A percentile compares a stretch with the other conserved stretches of the same genome.
Evolutionary conservation across 2,329 filamentous ascomycete species (phyloP).

Genomic region (Elsinoe batatas): DNA sequence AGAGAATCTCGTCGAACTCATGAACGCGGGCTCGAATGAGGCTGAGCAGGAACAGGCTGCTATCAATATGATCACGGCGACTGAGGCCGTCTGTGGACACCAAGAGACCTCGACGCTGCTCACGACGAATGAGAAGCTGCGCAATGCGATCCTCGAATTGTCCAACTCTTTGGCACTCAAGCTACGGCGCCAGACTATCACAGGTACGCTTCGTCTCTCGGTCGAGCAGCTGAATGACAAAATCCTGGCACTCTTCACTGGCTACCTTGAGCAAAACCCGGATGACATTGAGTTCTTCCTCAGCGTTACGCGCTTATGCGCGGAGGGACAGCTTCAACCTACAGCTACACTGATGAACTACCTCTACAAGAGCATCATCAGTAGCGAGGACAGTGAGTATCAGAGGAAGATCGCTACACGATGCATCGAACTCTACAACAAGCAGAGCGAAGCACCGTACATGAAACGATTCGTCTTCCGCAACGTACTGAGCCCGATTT

Average conservation of each 20-base stretch:
- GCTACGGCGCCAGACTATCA: slow-evolving; percentile 58
- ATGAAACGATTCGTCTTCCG: slow-evolving; percentile 89
- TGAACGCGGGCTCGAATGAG: slow-evolving; percentile 34
- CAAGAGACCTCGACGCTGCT: slow-evolving; percentile 58
- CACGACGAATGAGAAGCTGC: slow-evolving; percentile 44
- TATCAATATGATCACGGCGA: slow-evolving; percentile 79
- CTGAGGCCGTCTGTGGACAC: slow-evolving; percentile 66
- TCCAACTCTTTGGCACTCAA: slow-evolving; percentile 72
- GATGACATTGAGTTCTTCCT: slow-evolving; percentile 65
- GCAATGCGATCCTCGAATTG: slow-evolving; percentile 50
- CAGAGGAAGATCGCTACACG: slow-evolving; percentile 73
- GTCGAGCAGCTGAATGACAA: slow-evolving; percentile 85
- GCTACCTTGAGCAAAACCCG: slow-evolving; percentile 58
- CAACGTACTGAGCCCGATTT: slow-evolving; percentile 87
- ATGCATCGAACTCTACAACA: slow-evolving; percentile 78
- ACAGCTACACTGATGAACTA: slow-evolving; percentile 69
- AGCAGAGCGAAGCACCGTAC: slow-evolving; percentile 69
- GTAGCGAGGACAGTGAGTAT: slow-evolving; percentile 73
- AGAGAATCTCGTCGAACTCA: slow-evolving; percentile 49
- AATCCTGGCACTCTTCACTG: slow-evolving; percentile 73
- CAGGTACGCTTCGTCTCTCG: slow-evolving; percentile 64
- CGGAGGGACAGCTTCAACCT: slow-evolving; percentile 68
- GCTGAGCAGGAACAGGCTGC: slow-evolving; percentile 65
- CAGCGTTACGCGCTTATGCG: slow-evolving; percentile 71
- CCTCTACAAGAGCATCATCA: slow-evolving; percentile 77